Evolutionary conservation across 257 asterid species (phyloP).

Genomic region (Solanum lignicaule): DNA sequence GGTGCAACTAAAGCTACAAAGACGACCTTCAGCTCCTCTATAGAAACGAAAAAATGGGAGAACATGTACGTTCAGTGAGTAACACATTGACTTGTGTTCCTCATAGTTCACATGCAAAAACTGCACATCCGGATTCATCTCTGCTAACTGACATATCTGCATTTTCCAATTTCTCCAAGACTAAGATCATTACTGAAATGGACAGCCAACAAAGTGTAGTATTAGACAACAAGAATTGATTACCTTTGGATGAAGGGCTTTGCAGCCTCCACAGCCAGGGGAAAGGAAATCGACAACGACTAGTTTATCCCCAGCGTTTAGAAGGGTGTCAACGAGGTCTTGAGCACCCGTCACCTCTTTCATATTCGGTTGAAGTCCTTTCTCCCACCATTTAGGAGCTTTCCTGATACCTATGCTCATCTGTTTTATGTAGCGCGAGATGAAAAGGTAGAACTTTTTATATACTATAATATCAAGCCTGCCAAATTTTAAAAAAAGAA

Average conservation of each 20-base stretch:
- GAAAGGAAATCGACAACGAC: conserved; percentile 37
- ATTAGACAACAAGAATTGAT: neutral
- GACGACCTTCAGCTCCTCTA: conserved; percentile 32
- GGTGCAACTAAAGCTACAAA: conserved; percentile 42
- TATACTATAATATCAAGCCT: neutral
- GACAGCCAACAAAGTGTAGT: neutral
- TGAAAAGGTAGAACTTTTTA: neutral
- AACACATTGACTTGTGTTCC: conserved; percentile 35
- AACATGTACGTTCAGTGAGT: conserved; percentile 25
- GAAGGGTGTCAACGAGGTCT: conserved; percentile 29
- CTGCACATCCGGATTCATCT: conserved; percentile 29
- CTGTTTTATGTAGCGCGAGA: neutral
- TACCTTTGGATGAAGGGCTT: conserved; percentile 46
- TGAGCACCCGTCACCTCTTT: conserved; percentile 28
- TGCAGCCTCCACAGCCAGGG: conserved; percentile 45
- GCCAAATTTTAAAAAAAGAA: neutral
- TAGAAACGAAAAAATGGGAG: conserved; percentile 38
- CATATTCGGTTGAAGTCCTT: conserved; percentile 35
- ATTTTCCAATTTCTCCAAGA: neutral
- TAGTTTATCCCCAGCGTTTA: conserved; percentile 22
- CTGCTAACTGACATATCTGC: conserved; percentile 39
- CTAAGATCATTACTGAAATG: neutral
- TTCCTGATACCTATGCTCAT: conserved; percentile 16
- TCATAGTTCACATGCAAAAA: conserved; percentile 35
- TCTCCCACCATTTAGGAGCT: conserved; percentile 41